These are phyloP conservation scores for Fusarium sp. DNA, from an alignment of 2,329 filamentous ascomycete genomes.

Conservation along the genomic window DNA sequence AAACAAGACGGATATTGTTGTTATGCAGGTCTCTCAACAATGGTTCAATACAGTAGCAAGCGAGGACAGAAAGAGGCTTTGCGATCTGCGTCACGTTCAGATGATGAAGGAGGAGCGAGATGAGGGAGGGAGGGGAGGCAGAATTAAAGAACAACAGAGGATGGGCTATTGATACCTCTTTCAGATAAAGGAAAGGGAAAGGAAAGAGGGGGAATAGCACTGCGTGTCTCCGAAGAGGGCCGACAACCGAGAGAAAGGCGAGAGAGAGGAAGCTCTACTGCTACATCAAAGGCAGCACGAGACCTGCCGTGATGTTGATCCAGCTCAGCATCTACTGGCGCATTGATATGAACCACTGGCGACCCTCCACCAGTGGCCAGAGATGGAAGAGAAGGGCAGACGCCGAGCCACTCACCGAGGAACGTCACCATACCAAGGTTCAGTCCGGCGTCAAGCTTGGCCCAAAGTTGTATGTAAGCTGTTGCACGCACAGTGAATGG, in stretches of 20 bases:
- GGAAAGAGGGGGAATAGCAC: constrained; percentile 6
- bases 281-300: constrained; percentile 31
- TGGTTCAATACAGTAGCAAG: background rate
- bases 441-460: constrained; percentile 22
- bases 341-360: constrained; percentile 43
- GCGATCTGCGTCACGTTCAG: constrained; percentile 26
- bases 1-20: constrained; percentile 13
- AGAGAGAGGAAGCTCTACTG: constrained; percentile 7
- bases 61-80: constrained; percentile 17
- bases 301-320: constrained; percentile 40
- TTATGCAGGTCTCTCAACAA: constrained; percentile 15
- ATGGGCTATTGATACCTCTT: constrained; percentile 25
- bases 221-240: constrained; percentile 21
- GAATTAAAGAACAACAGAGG: constrained; percentile 23
- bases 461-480: background rate
- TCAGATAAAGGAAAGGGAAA: constrained; percentile 8
- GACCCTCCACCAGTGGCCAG: constrained; percentile 43
- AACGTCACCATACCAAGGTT: constrained; percentile 38
- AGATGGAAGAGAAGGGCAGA: constrained; percentile 25
- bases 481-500: constrained; percentile 7
- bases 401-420: constrained; percentile 39
- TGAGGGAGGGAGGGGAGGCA: constrained; percentile 23
- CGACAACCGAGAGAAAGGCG: constrained; percentile 30
- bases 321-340: constrained; percentile 28
- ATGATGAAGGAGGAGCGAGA: constrained; percentile 18